Base-by-base conservation (phyloP, 176 grass and related monocot species). In the Zoysia japonica region DNA sequence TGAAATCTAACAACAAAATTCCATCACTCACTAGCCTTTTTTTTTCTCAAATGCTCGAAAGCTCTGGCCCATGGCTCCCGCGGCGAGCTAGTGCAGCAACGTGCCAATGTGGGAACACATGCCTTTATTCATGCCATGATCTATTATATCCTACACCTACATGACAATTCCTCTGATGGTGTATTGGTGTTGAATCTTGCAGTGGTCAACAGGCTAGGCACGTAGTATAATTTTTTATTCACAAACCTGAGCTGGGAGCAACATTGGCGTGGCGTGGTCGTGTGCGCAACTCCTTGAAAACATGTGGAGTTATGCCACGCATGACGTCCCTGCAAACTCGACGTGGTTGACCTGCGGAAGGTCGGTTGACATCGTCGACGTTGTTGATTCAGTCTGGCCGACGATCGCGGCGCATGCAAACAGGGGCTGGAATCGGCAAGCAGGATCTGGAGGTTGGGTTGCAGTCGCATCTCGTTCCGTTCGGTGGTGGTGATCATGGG, bases 261-360 rank as follows among this genome's bases (percentile, higher is more conserved):
- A 60, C n/a, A 60, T 9, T 36, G 59, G 19, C 59, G 59, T 36
- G 49, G 43, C 59, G 59, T 36, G 49, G 43, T 80, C 84, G 84
- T 86, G 77, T 76, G 56, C 59, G 46, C 85, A 41, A 87, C 65
- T 87, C 65, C 36, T 2, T 56, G 65, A 28, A 38, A 46, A 47
- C 64, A 70, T 86, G 66, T 2, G 65, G 62, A 72, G 79, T 82
- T 69, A 72, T 82, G 85, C 48, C 47, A 72, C 17, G 79, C 85
- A 87, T 82, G 79, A 75, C 65, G 46, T 9, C 14, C 7, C n/a
- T 1, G 55, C 6, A 8, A 20, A 59, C 56, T 59, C 17, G n/a
- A 61, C 57, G 55, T 19, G 19, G 16, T 61, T 20, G 59, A 61
- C 59, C 6, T 61, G 7, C 28, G n/a, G 56, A 60, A 60, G 56